Base-by-base conservation (phyloP, 2,329 filamentous ascomycete genomes). In the Juglanconis sp. region DNA sequence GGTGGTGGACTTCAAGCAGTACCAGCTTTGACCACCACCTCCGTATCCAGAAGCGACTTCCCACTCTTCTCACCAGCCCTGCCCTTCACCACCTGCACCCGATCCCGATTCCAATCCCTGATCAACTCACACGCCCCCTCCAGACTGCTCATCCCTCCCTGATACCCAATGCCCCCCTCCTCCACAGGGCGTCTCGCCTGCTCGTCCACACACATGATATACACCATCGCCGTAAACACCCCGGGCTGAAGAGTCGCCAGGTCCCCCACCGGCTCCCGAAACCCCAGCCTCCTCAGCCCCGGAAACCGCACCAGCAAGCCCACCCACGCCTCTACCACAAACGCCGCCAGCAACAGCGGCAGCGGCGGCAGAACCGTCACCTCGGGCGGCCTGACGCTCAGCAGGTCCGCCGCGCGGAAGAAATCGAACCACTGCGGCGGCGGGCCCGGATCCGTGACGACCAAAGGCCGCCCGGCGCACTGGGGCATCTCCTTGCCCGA, bases 381-480 rank as follows among this genome's bases (percentile, higher is more conserved):
- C 24, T 65, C 66, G 53, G 77, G 68, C 0, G 65, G 67, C 15
- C 73, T 74, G 47, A 62, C 66, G 32, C 69, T 71, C 24, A 73
- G 65, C 38, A 66, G 50, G 24, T 63, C 53, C 15, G 76, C 65
- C 1, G 77, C 66, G 5, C 51, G 64, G 57, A 80, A 79, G 4
- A 78, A 57, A 61, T 81, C 77, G 11, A 63, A 60, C 60, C 75
- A 79, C 6, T 70, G 63, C 6, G 75, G 68, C 36, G 81, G 75
- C 4, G 78, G 76, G 34, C 79, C 81, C 1, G 72, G 73, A 53
- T 85, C 82, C 3, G 79, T 81, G 30, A 86, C 74, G 44, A 76
- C 68, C 66, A 81, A 84, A 13, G 81, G 74, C 40, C 78, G 73
- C 34, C 80, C 81, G 9, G 75, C 74, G 54, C 73, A 74, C 47